Base-by-base conservation (phyloP, 176 grass and related monocot genomes). In the Tillandsia leiboldiana region DNA sequence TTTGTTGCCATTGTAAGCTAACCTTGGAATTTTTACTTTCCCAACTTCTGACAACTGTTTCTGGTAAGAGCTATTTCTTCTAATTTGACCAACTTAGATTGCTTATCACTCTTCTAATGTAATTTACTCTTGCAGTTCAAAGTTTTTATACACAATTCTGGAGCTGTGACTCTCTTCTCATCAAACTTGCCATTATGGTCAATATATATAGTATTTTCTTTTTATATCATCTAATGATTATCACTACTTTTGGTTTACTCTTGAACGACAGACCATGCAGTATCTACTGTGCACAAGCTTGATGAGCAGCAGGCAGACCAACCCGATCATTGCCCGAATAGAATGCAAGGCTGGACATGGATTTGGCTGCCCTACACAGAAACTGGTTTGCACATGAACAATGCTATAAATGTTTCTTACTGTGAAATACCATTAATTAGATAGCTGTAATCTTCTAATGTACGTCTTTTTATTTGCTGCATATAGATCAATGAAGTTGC, bases 311-410 rank as follows among this genome's bases (percentile, higher is more conserved):
- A 77, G 68, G 2, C 93, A 97, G 28, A 85, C 54, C 61, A 90
- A 90, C 72, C 93, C 93, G 68, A 92, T 97, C 71, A 87, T 97
- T 66, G 86, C 70, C 67, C 93, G 93, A 29, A 97, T 97, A 67
- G 93, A 97, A 28, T 17, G 65, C 33, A 97, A 97, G 74, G 83
- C 93, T 73, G 93, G 86, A 51, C 93, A 97, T 77, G 93, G 89
- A 78, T 81, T 79, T 81, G 93, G 89, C 68, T 87, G 89, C 26
- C 93, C 93, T 58, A 92, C 88, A n/a, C 71, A 97, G 65, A 97
- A 97, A 78, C 3, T 83, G 93, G 93, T 97, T 53, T 70, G 63
- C 79, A 49, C 53, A 49, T 64, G 50, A 12, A 11, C 1, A 27
- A 74, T 53, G 33, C 33, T 42, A 42, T 42, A 7, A 42, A 42